These are phyloP conservation scores for Collybiopsis confluens DNA, from an alignment of 768 basidiomycete species.

Conservation along the genomic window DNA sequence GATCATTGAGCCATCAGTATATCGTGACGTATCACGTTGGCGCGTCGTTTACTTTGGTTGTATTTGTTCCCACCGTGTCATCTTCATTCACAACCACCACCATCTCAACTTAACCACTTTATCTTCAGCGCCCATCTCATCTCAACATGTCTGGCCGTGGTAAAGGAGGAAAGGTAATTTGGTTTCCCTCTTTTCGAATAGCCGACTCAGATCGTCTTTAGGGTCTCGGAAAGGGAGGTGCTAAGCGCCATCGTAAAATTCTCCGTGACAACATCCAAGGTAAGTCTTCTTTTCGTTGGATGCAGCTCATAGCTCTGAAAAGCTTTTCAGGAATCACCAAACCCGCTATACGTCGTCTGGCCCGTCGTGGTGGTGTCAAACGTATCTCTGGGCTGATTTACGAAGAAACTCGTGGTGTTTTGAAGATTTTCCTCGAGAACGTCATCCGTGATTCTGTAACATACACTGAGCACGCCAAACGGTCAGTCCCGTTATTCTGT, in stretches of 20 bases:
- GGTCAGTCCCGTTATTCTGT: background rate
- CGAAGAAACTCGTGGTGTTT: slow-evolving; percentile 4
- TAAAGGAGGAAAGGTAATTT: slow-evolving; percentile 8
- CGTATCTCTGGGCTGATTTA: slow-evolving; percentile 8
- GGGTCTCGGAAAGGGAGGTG: slow-evolving; percentile 8
- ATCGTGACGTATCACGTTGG: too few species aligned
- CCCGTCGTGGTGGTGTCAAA: slow-evolving; percentile 8
- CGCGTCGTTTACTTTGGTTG: too few species aligned
- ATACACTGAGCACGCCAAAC: slow-evolving; percentile 6
- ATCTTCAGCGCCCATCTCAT: background rate
- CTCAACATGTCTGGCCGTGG: slow-evolving; percentile 4
- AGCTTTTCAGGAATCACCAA: background rate
- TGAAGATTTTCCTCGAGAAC: slow-evolving; percentile 7
- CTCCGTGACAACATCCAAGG: slow-evolving; percentile 8
- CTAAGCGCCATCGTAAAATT: slow-evolving; percentile 9
- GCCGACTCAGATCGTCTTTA: background rate
- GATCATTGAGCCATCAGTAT: too few species aligned
- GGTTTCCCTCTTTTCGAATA: background rate
- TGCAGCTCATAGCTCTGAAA: background rate
- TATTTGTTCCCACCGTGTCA: too few species aligned
- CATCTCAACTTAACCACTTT: background rate
- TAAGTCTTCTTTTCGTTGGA: background rate
- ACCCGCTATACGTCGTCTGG: slow-evolving; percentile 8
- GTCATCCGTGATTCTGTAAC: slow-evolving; percentile 7
- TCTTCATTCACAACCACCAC: slow-evolving; percentile 1